phyloP scores from a whole-genome alignment of 441 rosid species.

The Omphalea diandra region DNA sequence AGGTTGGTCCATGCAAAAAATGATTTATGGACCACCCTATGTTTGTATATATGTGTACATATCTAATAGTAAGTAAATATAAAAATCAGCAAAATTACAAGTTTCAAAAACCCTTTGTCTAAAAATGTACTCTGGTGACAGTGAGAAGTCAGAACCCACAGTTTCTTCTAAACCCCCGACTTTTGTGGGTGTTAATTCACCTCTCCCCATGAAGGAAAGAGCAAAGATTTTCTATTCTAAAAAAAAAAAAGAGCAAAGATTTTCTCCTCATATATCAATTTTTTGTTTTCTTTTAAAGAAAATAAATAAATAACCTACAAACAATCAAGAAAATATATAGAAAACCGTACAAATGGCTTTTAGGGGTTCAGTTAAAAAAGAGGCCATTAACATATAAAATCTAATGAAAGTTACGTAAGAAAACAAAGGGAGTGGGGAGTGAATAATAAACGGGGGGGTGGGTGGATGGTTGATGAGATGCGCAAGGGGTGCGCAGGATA shows the following conservation, averaged over 20 bases:
- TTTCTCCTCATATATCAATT: neutral
- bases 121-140: slow-evolving; percentile 27
- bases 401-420: slow-evolving; percentile 35
- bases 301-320: neutral
- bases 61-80: no score
- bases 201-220: neutral
- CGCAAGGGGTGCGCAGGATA: slow-evolving; percentile 29
- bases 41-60: neutral
- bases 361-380: neutral
- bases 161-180: slow-evolving; percentile 35
- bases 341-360: slow-evolving; percentile 17
- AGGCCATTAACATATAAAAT: slow-evolving; percentile 21
- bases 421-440: neutral
- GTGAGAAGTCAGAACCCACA: slow-evolving; percentile 21
- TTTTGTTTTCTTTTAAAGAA: neutral
- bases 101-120: slow-evolving; percentile 28
- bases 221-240: no score
- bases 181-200: slow-evolving; percentile 33
- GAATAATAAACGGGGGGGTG: no score
- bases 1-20: slow-evolving; percentile 37
- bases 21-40: slow-evolving; percentile 30
- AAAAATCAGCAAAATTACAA: slow-evolving; percentile 19
- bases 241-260: no score
- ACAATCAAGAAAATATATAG: no score
- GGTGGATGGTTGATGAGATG: no score